Evolutionary conservation across 805 yeast species (phyloP).

Genomic region (Kuraishia capsulata): DNA sequence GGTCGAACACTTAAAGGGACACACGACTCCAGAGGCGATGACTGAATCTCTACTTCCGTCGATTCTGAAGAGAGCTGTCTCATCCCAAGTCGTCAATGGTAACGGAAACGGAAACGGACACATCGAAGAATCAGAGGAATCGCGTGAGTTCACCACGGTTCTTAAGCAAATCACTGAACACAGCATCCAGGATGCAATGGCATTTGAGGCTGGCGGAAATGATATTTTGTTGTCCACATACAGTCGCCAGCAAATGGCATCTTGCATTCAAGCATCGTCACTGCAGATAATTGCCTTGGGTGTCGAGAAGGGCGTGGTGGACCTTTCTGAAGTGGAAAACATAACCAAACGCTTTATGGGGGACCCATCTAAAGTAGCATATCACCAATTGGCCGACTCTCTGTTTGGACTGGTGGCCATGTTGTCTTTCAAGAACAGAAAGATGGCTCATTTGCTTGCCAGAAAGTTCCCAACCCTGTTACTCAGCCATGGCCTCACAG

Average conservation of each 20-base stretch:
- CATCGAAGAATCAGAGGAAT: neutral
- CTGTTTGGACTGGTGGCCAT: conserved; percentile 25
- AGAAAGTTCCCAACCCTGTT: conserved; percentile 39
- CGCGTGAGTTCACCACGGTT: neutral
- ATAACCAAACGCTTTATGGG: neutral
- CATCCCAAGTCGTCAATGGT: neutral
- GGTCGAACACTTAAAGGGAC: conserved; percentile 13
- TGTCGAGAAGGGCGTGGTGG: neutral
- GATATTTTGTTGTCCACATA: conserved; percentile 1
- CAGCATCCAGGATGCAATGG: neutral
- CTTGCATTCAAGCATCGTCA: neutral
- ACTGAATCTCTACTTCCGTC: neutral
- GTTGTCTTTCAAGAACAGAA: conserved; percentile 25
- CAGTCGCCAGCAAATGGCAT: neutral
- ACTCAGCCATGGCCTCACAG: conserved; percentile 41
- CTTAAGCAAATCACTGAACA: neutral
- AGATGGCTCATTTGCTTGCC: conserved; percentile 26
- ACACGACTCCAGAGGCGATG: neutral
- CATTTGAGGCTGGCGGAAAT: neutral
- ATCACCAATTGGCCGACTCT: conserved; percentile 11
- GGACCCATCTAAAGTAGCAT: conserved; percentile 1
- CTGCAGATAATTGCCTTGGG: neutral
- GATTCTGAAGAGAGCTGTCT: neutral
- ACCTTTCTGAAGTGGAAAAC: neutral
- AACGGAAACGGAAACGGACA: neutral